Evolutionary conservation across 2,329 filamentous ascomycete species (phyloP).

Genomic region (Talaromyces verruculosus): DNA sequence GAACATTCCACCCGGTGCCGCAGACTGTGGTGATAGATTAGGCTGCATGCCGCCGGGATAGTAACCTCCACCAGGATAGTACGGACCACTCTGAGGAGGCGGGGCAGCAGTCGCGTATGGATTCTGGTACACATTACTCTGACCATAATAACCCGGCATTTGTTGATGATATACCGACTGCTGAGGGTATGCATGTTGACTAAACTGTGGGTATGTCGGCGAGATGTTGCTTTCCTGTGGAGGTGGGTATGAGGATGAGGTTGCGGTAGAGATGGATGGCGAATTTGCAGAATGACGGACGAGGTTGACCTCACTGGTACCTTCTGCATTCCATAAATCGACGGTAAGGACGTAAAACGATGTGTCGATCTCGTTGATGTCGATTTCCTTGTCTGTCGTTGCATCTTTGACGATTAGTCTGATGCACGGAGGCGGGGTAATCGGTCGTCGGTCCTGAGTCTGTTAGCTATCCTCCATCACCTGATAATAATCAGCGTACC

Average conservation of each 20-base stretch:
- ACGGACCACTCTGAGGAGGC: conserved; percentile 30
- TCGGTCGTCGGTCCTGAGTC: conserved; percentile 80
- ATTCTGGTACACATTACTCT: conserved; percentile 36
- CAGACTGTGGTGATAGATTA: conserved; percentile 38
- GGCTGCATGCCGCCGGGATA: conserved; percentile 36
- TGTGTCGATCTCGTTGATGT: conserved; percentile 71
- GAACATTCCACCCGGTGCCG: conserved; percentile 75
- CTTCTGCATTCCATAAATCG: conserved; percentile 66
- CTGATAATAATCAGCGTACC: conserved; percentile 42
- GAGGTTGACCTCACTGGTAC: conserved; percentile 64
- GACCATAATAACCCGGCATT: conserved; percentile 39
- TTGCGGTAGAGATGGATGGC: conserved; percentile 79
- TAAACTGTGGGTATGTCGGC: conserved; percentile 42
- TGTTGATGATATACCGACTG: conserved; percentile 36
- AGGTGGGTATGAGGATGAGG: conserved; percentile 70
- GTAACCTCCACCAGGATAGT: conserved; percentile 29
- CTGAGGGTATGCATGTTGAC: conserved; percentile 28
- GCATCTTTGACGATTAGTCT: conserved; percentile 75
- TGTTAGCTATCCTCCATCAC: conserved; percentile 15
- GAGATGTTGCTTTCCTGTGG: conserved; percentile 37
- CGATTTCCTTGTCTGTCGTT: conserved; percentile 73
- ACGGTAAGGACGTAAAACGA: conserved; percentile 68
- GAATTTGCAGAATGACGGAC: conserved; percentile 65
- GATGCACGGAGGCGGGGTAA: conserved; percentile 92
- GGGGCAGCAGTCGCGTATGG: conserved; percentile 28